Percentiles rank a stretch among this genome's conserved stretches.
Conservation (phyloP, 1,139 yeast genomes). For the Scheffersomyces titani region DNA sequence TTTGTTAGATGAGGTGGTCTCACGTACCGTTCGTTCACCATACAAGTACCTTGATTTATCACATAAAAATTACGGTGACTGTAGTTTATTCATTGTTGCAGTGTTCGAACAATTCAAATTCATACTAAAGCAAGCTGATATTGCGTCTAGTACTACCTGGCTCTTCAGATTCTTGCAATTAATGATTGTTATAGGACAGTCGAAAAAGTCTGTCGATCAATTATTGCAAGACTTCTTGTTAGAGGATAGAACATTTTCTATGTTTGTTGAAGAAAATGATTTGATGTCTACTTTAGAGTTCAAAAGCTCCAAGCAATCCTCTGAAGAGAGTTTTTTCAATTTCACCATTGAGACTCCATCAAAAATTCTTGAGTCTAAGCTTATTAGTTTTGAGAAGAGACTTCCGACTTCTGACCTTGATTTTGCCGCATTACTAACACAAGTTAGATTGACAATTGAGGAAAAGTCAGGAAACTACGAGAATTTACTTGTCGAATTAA, state of each 20-base stretch:
- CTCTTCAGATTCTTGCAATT: constrained; percentile 45
- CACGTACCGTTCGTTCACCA: constrained; percentile 72
- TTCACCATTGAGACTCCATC: constrained; percentile 22
- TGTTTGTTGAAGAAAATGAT: constrained; percentile 6
- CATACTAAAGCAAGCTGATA: constrained; percentile 30
- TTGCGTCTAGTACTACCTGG: constrained; percentile 43
- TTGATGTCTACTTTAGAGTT: constrained; percentile 5
- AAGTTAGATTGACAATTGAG: constrained; percentile 30
- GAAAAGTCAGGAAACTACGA: constrained; percentile 18
- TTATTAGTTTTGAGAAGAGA: constrained; percentile 17
- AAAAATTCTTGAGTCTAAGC: constrained; percentile 12
- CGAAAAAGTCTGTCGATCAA: constrained; percentile 28
- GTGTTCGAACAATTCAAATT: constrained; percentile 74
- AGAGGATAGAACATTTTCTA: constrained; percentile 8
- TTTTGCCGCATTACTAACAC: constrained; percentile 42
- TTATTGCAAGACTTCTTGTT: constrained; percentile 23
- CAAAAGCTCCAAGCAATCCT: background rate
- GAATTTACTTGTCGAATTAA: constrained; percentile 19
- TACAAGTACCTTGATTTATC: constrained; percentile 79
- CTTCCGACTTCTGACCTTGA: constrained; percentile 49
- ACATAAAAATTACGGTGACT: constrained; percentile 32
- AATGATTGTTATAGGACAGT: constrained; percentile 57
- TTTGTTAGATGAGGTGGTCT: constrained; percentile 70
- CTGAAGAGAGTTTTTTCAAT: constrained; percentile 19
- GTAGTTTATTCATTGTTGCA: constrained; percentile 70